Conservation (phyloP, 371 early-diverging fungal species). For the Mucor mucedo region DNA sequence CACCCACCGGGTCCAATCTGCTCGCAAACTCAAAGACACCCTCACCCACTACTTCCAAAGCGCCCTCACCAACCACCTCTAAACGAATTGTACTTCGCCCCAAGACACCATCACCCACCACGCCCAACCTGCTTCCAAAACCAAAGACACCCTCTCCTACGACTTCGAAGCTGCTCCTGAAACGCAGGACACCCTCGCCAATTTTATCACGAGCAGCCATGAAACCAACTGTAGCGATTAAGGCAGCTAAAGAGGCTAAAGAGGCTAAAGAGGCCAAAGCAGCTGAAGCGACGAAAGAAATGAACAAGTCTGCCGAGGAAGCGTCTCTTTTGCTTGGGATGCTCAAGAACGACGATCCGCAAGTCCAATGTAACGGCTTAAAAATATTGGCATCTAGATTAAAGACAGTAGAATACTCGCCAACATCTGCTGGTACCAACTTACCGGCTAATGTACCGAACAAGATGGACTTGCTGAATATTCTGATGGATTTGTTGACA, state of each 20-base stretch:
- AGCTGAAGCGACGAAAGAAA: slow-evolving; percentile 9
- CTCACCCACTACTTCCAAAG: too few relatives aligned
- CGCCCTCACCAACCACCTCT: too few relatives aligned
- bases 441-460: slow-evolving; percentile 34
- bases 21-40: too few relatives aligned
- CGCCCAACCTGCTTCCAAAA: neutral
- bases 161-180: neutral
- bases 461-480: slow-evolving; percentile 23
- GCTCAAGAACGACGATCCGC: slow-evolving; percentile 23
- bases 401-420: slow-evolving; percentile 4
- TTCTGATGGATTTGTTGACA: slow-evolving; percentile 26
- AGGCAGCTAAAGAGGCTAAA: too few relatives aligned
- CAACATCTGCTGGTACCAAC: neutral
- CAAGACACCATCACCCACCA: too few relatives aligned
- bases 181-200: neutral
- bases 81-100: too few relatives aligned
- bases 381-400: slow-evolving; percentile 16
- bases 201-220: neutral
- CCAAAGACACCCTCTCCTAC: neutral
- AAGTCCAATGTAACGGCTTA: slow-evolving; percentile 24
- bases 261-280: too few relatives aligned
- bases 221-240: too few relatives aligned
- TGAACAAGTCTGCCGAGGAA: neutral
- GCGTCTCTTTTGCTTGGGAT: slow-evolving; percentile 13
- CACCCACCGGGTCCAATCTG: too few relatives aligned